Evolutionary conservation across 1,284 basidiomycete genomes (phyloP).

Genomic region (Vanrija pseudolonga): DNA sequence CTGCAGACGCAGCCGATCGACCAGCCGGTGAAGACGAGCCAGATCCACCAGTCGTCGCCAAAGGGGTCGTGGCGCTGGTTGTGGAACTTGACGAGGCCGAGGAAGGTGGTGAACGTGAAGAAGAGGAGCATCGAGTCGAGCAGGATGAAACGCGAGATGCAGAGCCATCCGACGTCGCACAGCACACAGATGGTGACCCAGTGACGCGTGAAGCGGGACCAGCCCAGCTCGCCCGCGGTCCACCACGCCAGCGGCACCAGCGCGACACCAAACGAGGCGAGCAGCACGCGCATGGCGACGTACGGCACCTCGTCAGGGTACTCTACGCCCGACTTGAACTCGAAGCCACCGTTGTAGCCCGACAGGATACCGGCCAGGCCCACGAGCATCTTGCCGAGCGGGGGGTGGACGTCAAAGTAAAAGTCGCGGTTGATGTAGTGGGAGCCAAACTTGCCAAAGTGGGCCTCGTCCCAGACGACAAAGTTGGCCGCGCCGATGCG

Average conservation of each 20-base stretch:
- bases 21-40: constrained; percentile 82
- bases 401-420: constrained; percentile 77
- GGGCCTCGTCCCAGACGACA: constrained; percentile 99
- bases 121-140: constrained; percentile 97
- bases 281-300: constrained; percentile 89
- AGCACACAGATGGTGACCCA: constrained; percentile 91
- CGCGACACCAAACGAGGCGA: constrained; percentile 88
- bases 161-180: constrained; percentile 89
- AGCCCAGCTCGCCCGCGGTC: constrained; percentile 89
- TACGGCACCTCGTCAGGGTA: constrained; percentile 87
- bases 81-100: constrained; percentile 93
- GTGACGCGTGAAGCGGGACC: constrained; percentile 86
- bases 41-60: constrained; percentile 93
- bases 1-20: constrained; percentile 96
- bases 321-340: constrained; percentile 86
- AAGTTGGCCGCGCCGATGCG: constrained; percentile 80
- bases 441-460: constrained; percentile 95
- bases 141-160: constrained; percentile 94
- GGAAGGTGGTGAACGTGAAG: constrained; percentile 96
- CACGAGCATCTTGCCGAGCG: constrained; percentile 97
- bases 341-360: constrained; percentile 87
- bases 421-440: constrained; percentile 68
- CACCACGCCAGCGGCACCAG: constrained; percentile 97
- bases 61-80: constrained; percentile 92
- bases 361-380: constrained; percentile 85